phyloP scores from a whole-genome alignment of 805 yeast species.

The Candida krabiensis region DNA sequence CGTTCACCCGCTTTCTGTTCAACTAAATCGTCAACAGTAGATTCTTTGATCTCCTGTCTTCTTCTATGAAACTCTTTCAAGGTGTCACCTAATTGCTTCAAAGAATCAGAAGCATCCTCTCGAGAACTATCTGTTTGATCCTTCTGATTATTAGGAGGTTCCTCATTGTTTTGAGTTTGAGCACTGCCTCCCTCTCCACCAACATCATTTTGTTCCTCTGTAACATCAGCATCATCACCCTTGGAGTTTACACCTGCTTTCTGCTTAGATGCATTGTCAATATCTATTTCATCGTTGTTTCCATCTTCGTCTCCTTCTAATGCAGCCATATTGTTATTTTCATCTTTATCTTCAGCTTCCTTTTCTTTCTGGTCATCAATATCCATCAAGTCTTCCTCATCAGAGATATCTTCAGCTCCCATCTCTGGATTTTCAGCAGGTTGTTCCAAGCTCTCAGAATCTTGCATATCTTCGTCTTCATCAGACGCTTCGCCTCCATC shows the following conservation, averaged over 20 bases:
- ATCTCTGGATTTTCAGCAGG: conserved; percentile 20
- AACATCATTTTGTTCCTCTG: conserved; percentile 53
- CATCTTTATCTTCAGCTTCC: conserved; percentile 27
- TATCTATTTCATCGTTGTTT: conserved; percentile 30
- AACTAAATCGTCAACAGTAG: conserved; percentile 50
- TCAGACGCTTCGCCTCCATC: conserved; percentile 31
- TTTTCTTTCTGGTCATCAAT: conserved; percentile 27
- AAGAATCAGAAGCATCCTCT: conserved; percentile 69
- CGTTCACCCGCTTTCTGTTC: conserved; percentile 61
- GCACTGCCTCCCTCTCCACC: conserved; percentile 63
- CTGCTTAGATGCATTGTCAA: conserved; percentile 37
- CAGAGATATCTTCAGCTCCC: conserved; percentile 32
- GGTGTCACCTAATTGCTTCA: conserved; percentile 89
- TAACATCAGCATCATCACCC: conserved; percentile 38
- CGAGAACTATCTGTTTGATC: conserved; percentile 57
- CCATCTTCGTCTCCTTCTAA: conserved; percentile 31
- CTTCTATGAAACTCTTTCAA: conserved; percentile 89
- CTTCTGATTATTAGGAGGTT: conserved; percentile 45
- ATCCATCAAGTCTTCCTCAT: conserved; percentile 31
- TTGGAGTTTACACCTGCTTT: conserved; percentile 34
- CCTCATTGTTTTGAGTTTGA: conserved; percentile 37
- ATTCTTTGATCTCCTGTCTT: conserved; percentile 80
- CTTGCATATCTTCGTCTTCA: conserved; percentile 18
- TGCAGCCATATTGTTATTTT: conserved; percentile 20
- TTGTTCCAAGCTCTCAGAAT: not conserved